Evolutionary conservation across 1,139 yeast genomes (phyloP), one percentile per base, ranked within the genome.

Genomic region (Debaryomyces sp.): DNA sequence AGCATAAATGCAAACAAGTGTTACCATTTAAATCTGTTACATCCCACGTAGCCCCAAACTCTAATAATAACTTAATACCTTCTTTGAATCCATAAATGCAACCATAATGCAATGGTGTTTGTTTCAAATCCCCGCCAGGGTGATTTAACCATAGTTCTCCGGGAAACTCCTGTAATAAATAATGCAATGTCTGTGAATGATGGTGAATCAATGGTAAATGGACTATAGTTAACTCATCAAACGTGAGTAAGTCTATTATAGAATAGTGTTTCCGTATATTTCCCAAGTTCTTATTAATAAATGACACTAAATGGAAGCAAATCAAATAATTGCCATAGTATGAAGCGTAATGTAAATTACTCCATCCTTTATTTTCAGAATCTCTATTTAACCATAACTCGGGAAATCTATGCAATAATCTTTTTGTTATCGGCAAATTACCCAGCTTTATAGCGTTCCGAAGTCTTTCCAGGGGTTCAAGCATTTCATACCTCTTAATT

Each of bases 271-370:
- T 51, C 2, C 51, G 36, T 2, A 63, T 45, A 26, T 55, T 58
- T 27, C 59, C 62, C 45, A 52, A 45, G 36, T 55, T 57, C 37
- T 67, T 62, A 51, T 68, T 65, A 35, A 77, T 64, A 48, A 64
- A 63, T 22, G 75, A 67, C 15, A 81, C 64, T 13, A 81, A 55
- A 51, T 80, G 79, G 48, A 85, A 90, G 61, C 96, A 87, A 6
- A 90, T 80, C 50, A 89, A 78, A 61, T 88, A 89, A 56, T 88
- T 81, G 29, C 97, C 97, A 58, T 88, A 72, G 61, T 69, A 87
- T 7, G 96, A 84, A 1, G 97, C 94, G 66, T 90, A 91, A 67
- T 92, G 98, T 43, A 92, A 75, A 45, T 90, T 88, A 38, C 89
- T 78, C 97, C 97, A 92, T 1, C 98, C 98, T 57, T 87, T 83